Base-by-base conservation (phyloP, 345 rosid species). In the Syzygium oleosum region DNA sequence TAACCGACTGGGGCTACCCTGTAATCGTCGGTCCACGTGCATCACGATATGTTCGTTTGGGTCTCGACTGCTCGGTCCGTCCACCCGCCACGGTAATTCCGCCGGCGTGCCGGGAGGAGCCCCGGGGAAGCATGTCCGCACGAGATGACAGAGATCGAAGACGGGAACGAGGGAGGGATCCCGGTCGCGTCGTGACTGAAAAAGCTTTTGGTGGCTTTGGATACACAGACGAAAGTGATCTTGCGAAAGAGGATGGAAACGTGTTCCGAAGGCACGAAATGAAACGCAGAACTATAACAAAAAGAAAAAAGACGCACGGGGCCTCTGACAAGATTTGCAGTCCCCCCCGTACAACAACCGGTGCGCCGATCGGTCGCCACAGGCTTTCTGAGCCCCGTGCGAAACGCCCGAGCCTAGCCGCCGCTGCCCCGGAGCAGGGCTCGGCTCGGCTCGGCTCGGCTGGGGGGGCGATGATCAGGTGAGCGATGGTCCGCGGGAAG, bases 81-180 rank as follows among this genome's bases (percentile, higher is more conserved):
- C 0, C 17, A 4, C 6, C 6, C 0, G 0, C 4, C 3, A 1
- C 9, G 12, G 3, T 4, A 0, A 2, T 2, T 29, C 3, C 2
- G 14, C 23, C 10, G 4, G 3, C 1, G 15, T 29, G 2, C 7
- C 0, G 7, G 21, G 41, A 29, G 0, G 38, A 41, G 43, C 2
- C 43, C 15, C 4, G 0, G 29, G 15, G 3, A 63, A 0, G 27
- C 27, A 58, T 23, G 7, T 58, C 29, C 12, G 12, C 29, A 25
- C 3, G 0, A n/a, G 3, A 27, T 63, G 7, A n/a, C 0, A 23
- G 3, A 11, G 1, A 25, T 58, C 12, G 15, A 25, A 0, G 0
- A 5, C 0, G 4, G 0, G 25, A 59, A 59, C 13, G 0, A 59
- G 34, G 27, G 29, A 17, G 1, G 31, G 17, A 65, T 65, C 31